Base-by-base conservation (phyloP, 257 asterid genomes). In the Gardenia jasminoides region DNA sequence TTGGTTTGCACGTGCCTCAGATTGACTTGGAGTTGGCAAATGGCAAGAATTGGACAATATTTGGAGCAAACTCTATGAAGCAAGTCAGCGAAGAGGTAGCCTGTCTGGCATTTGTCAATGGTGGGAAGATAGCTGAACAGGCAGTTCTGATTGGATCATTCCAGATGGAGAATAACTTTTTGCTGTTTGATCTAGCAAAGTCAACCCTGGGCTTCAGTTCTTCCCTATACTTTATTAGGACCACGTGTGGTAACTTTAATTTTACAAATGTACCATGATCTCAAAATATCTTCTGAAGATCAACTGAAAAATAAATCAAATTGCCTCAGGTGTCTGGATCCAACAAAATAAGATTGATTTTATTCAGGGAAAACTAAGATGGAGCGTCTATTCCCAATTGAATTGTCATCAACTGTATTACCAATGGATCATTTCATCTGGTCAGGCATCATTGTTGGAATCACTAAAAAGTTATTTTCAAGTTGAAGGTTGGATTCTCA, bases 61-160 rank as follows among this genome's bases (percentile, higher is more conserved):
- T 83, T 75, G 91, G 92, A 19, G 88, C 89, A 2, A 88, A 87
- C 64, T 90, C 94, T 11, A 88, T 90, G 90, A 89, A 84, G 36
- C 78, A 56, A 44, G 79, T 88, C 68, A 61, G 85, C 33, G 80
- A 67, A 31, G 74, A 79, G 71, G 70, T 78, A 0, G 69, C 80
- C 67, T 84, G 87, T 13, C 85, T 84, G 39, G 87, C 83, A 3
- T 67, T 84, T 47, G 68, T 84, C 3, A 84, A 79, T 76, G 87
- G 87, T 41, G 73, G 73, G 30, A 19, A 16, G 31, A 39, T 8
- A 19, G 73, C 73, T 68, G 73, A 68, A 17, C 52, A 68, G 52
- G 73, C 87, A 13, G 81, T 44, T 67, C 89, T 90, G 36, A 83
- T 87, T 33, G 91, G 94, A 20, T 89, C 90, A 3, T 78, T 85